A percentile compares a stretch with the other conserved stretches of the same genome.
phyloP scores from a whole-genome alignment of 345 rosid species.

The Sonneratia caseolaris region DNA sequence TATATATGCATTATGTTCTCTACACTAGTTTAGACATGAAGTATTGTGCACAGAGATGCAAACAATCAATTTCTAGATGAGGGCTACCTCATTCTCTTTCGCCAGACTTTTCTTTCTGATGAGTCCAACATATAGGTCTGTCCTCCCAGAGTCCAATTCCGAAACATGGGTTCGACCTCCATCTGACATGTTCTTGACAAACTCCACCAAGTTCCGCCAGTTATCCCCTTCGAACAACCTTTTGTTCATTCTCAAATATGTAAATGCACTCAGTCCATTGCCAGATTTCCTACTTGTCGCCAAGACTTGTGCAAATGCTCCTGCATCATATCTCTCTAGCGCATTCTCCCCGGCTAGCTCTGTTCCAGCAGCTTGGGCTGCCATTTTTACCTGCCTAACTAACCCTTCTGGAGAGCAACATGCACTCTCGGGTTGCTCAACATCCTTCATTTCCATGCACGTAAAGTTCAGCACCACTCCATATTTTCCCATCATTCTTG shows the following conservation, averaged over 20 bases:
- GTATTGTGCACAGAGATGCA: conserved; percentile 3
- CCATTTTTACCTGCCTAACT: conserved; percentile 76
- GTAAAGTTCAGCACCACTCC: conserved; percentile 77
- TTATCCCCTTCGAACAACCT: conserved; percentile 72
- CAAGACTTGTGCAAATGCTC: conserved; percentile 62
- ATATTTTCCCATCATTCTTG: conserved; percentile 56
- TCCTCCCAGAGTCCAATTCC: conserved; percentile 41
- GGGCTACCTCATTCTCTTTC: conserved; percentile 36
- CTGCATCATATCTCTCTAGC: conserved; percentile 69
- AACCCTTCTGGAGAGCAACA: conserved; percentile 89
- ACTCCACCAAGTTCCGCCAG: conserved; percentile 73
- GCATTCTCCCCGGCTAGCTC: conserved; percentile 94
- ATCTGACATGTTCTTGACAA: conserved; percentile 70
- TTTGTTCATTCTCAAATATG: conserved; percentile 81
- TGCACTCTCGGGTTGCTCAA: conserved; percentile 58
- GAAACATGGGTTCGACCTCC: conserved; percentile 50
- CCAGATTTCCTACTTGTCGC: conserved; percentile 69
- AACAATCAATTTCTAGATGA: conserved; percentile 20
- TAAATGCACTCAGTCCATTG: conserved; percentile 71
- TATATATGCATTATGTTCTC: conserved; percentile 6
- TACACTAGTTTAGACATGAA: conserved; percentile 3
- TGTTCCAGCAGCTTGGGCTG: conserved; percentile 42
- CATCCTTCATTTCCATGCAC: conserved; percentile 94
- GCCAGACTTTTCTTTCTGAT: conserved; percentile 27
- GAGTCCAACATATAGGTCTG: conserved; percentile 56